Percentiles rank a stretch among this genome's conserved stretches.
phyloP scores from a whole-genome alignment of 345 rosid genomes.

The Syzygium oleosum region DNA sequence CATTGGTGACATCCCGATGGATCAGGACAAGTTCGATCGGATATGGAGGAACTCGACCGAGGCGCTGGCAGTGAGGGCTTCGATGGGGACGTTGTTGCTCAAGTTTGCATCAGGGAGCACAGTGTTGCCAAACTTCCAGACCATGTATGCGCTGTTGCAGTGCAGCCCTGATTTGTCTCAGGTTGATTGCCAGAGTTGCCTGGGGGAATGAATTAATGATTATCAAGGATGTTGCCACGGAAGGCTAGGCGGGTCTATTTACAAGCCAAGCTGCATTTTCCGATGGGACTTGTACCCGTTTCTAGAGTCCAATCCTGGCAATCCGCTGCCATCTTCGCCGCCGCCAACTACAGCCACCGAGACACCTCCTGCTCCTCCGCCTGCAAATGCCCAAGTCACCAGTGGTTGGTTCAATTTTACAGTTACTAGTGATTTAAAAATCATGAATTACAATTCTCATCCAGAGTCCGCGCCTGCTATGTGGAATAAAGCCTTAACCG shows the following conservation, averaged over 20 bases:
- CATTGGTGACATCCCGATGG: not conserved
- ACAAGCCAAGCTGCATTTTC: not conserved
- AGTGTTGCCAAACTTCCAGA: not conserved
- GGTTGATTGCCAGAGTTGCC: not conserved
- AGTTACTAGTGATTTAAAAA: not conserved
- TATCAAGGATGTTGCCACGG: not conserved
- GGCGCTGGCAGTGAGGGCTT: not conserved
- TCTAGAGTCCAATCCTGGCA: not conserved
- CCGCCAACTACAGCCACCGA: accelerated
- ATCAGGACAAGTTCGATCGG: not conserved
- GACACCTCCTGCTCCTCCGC: not conserved
- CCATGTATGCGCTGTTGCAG: not conserved
- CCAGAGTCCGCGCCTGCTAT: not conserved
- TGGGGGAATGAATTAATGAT: not conserved
- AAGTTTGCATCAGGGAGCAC: not conserved
- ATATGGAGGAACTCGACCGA: not conserved
- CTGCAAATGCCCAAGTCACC: not conserved
- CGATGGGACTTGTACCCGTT: not conserved
- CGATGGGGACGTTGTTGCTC: not conserved
- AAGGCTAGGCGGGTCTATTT: not conserved
- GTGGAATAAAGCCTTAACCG: not conserved
- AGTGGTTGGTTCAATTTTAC: not conserved
- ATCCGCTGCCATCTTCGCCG: accelerated
- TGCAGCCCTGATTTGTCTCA: not conserved
- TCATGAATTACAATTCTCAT: not conserved